Evolutionary conservation across 2,329 filamentous ascomycete species (phyloP).

Genomic region (Fulvia fulva): DNA sequence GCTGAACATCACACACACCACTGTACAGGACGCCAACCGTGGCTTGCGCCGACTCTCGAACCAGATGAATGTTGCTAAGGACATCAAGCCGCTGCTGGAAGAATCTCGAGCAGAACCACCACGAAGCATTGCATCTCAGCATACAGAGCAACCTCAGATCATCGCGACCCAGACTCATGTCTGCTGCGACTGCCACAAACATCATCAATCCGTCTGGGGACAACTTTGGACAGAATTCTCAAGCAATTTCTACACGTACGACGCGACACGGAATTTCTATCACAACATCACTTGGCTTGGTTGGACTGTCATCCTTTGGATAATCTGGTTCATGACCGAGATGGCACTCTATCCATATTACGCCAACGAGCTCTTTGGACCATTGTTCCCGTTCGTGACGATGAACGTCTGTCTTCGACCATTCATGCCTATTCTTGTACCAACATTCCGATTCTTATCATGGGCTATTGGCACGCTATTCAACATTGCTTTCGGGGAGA

Average conservation of each 20-base stretch:
- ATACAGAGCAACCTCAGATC: neutral
- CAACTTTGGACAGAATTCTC: conserved; percentile 30
- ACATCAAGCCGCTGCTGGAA: neutral
- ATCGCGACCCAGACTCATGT: neutral
- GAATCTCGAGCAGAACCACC: neutral
- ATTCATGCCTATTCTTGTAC: conserved; percentile 21
- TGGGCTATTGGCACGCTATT: neutral
- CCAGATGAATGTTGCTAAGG: conserved; percentile 33
- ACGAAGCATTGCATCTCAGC: neutral
- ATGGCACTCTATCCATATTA: conserved; percentile 35
- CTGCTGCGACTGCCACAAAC: conserved; percentile 26
- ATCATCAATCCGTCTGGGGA: conserved; percentile 25
- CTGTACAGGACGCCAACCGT: conserved; percentile 42
- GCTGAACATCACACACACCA: conserved; percentile 38
- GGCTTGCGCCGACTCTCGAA: conserved; percentile 42
- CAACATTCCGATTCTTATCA: neutral
- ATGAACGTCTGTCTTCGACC: conserved; percentile 51
- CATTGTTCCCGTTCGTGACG: conserved; percentile 53
- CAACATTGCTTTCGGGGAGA: neutral
- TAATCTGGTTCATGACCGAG: conserved; percentile 46
- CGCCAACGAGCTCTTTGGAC: conserved; percentile 52
- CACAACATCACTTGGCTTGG: conserved; percentile 39
- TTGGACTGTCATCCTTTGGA: conserved; percentile 38
- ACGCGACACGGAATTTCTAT: conserved; percentile 12
- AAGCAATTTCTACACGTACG: conserved; percentile 28